Evolutionary conservation across 495 filamentous ascomycete genomes (phyloP), one percentile per base, ranked within the genome.

Genomic region (Xylaria sp.): DNA sequence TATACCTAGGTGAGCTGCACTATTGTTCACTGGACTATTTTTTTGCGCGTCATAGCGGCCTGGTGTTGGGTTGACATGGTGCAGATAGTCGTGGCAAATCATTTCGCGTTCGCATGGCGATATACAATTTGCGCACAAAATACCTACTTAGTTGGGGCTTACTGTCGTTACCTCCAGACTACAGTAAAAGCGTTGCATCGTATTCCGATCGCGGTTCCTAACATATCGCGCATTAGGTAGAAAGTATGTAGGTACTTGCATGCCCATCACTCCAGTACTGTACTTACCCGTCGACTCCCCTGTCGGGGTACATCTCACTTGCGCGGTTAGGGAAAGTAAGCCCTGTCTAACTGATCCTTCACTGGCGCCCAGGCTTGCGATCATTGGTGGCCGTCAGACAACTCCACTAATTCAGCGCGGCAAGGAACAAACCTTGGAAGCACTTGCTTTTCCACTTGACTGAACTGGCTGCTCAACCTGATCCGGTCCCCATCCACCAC

Each of bases 401-500:
- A 55, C 64, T 67, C 64, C 64, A 55, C 64, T 24, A 40, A 40
- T 53, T n/a, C 48, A 43, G 64, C 35, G 64, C 64, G 63, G 63
- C 35, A 37, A 53, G 63, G 63, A n/a, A n/a, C n/a, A n/a, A n/a
- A n/a, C n/a, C n/a, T n/a, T n/a, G n/a, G n/a, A 67, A 67, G 46
- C 62, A 31, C 43, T 65, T 50, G 33, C 33, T 26, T 17, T 52
- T 26, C 44, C 7, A 46, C 26, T 29, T 19, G n/a, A 29, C 15
- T 15, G 17, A 9, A 8, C 44, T 24, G 17, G 14, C 33, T 19
- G 8, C 29, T 64, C 41, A 15, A 64, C 43, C 40, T 59, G 35
- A 37, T 59, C 33, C 17, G 53, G 35, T 58, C 35, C 53, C 53
- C 62, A 65, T 50, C 1, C 6, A 44, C 17, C 12, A 63, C 24